Evolutionary conservation across 2,329 filamentous ascomycete species (phyloP).

Genomic region (Fusarium protoensiforme): DNA sequence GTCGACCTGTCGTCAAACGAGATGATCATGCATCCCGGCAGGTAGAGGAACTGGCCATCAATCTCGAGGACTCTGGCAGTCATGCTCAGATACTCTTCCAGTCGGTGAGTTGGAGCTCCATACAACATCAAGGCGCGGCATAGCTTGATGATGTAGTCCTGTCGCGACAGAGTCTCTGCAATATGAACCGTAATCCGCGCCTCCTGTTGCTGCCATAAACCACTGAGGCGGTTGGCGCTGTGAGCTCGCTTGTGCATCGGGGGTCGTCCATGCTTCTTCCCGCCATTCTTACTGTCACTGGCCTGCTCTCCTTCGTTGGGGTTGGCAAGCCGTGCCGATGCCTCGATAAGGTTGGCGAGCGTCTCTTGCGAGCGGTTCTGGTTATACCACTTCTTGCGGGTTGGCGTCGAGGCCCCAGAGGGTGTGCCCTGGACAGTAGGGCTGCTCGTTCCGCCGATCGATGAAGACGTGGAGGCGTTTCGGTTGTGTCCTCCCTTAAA

Average conservation of each 20-base stretch:
- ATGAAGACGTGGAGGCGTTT: slow-evolving; percentile 40
- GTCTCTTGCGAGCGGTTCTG: slow-evolving; percentile 60
- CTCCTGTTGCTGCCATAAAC: slow-evolving; percentile 57
- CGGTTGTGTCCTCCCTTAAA: slow-evolving; percentile 35
- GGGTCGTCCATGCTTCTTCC: slow-evolving; percentile 44
- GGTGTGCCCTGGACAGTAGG: slow-evolving; percentile 50
- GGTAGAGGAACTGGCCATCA: slow-evolving; percentile 87
- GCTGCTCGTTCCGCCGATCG: slow-evolving; percentile 45
- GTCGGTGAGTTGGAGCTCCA: slow-evolving; percentile 87
- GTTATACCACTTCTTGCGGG: slow-evolving; percentile 59
- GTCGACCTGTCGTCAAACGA: slow-evolving; percentile 81
- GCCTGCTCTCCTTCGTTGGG: slow-evolving; percentile 36
- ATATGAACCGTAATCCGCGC: slow-evolving; percentile 62
- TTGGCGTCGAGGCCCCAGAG: slow-evolving; percentile 56
- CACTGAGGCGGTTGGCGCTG: slow-evolving; percentile 52
- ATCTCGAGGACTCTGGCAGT: slow-evolving; percentile 86
- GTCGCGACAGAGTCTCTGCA: slow-evolving; percentile 77
- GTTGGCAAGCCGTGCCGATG: slow-evolving; percentile 56
- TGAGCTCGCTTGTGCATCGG: slow-evolving; percentile 51
- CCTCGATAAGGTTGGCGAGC: slow-evolving; percentile 58
- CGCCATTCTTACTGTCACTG: slow-evolving; percentile 27
- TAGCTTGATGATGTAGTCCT: slow-evolving; percentile 84
- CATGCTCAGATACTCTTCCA: slow-evolving; percentile 92
- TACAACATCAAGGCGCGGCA: slow-evolving; percentile 88
- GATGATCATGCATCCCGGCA: slow-evolving; percentile 92